Conservation (phyloP, 495 filamentous ascomycete species). For the Talaromyces proteolyticus region DNA sequence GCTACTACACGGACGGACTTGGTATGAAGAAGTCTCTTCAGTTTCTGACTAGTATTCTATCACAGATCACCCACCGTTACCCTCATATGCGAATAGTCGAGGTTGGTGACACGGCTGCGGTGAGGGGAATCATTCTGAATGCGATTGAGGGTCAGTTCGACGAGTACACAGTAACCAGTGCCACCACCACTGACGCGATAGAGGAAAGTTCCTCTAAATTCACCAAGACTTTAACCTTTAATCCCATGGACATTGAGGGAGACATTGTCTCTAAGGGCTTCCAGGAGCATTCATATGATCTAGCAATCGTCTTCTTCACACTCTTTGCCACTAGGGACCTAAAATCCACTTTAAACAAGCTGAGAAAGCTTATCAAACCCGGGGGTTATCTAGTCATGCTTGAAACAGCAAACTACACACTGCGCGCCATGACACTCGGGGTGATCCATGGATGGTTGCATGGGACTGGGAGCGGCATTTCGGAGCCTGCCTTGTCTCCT, state of each 20-base stretch:
- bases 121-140: too few species aligned
- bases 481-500: not conserved
- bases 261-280: constrained; percentile 12
- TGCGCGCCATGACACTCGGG: not conserved
- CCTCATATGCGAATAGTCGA: constrained; percentile 24
- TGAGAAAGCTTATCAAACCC: constrained; percentile 12
- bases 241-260: not conserved
- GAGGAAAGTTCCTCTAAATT: not conserved
- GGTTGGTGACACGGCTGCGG: too few species aligned
- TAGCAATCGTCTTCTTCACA: constrained; percentile 13
- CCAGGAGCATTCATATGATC: constrained; percentile 9
- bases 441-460: not conserved
- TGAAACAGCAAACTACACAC: not conserved
- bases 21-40: too few species aligned
- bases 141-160: too few species aligned
- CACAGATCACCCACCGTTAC: constrained; percentile 19
- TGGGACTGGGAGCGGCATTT: not conserved
- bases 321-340: constrained; percentile 12
- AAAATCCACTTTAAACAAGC: constrained; percentile 7
- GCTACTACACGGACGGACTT: constrained; percentile 24
- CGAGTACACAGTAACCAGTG: too few species aligned
- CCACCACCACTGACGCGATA: too few species aligned
- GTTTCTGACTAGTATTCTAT: constrained; percentile 14
- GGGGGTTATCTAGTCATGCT: constrained; percentile 13
- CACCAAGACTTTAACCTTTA: not conserved